Conservation (phyloP, 2,329 filamentous ascomycete species). For the Colletotrichum chlorophyti region DNA sequence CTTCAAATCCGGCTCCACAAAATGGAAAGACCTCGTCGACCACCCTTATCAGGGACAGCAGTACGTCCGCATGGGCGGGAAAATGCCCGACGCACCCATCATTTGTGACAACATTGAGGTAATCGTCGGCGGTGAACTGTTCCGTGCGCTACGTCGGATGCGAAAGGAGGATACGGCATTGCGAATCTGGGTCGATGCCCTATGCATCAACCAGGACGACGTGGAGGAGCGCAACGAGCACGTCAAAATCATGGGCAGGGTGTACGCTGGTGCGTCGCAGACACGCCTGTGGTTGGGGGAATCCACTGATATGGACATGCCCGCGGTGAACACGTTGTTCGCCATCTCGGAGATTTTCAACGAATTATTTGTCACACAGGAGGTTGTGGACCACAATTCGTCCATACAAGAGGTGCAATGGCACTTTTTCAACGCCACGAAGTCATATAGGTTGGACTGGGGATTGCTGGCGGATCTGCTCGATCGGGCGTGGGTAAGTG, state of each 20-base stretch:
- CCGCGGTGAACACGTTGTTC: neutral
- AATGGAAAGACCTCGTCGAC: conserved; percentile 31
- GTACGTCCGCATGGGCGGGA: conserved; percentile 13
- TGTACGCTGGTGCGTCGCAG: conserved; percentile 15
- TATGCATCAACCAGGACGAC: conserved; percentile 27
- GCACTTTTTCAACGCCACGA: neutral
- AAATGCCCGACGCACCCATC: conserved; percentile 14
- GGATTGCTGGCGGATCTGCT: conserved; percentile 12
- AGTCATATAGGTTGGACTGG: conserved; percentile 5
- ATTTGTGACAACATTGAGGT: conserved; percentile 14
- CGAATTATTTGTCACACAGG: neutral
- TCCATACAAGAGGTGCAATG: neutral
- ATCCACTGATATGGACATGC: conserved; percentile 15
- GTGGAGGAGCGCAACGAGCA: conserved; percentile 22
- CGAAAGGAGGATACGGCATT: neutral
- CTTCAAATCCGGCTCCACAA: neutral
- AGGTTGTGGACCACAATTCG: neutral
- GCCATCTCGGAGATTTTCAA: neutral
- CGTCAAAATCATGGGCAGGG: conserved; percentile 22
- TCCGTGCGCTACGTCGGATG: conserved; percentile 10
- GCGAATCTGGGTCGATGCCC: conserved; percentile 25
- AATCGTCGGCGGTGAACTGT: conserved; percentile 18
- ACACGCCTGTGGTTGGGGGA: conserved; percentile 26
- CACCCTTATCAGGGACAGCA: conserved; percentile 28
- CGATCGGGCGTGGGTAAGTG: conserved; percentile 14